phyloP scores from a whole-genome alignment of 2,329 filamentous ascomycete genomes.

The Aspergillus fumigatus region DNA sequence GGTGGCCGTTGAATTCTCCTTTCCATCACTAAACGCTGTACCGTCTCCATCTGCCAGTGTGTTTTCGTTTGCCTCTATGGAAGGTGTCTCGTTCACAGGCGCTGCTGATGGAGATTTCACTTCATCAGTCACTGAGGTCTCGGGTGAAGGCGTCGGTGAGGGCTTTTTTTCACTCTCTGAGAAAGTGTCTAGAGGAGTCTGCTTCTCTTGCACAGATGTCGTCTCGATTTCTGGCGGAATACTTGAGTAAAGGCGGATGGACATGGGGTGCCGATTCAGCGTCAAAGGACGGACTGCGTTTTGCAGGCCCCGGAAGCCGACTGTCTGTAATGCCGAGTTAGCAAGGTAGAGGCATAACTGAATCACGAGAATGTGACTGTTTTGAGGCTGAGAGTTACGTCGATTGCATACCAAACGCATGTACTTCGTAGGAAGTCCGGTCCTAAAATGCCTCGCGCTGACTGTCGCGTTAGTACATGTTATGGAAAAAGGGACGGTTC shows the following conservation, averaged over 20 bases:
- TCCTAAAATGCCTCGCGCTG: slow-evolving; percentile 5
- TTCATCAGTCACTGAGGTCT: neutral
- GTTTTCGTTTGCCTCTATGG: neutral
- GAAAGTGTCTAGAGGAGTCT: neutral
- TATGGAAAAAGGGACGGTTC: neutral
- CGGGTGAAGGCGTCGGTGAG: neutral
- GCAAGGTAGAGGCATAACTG: neutral
- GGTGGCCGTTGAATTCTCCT: neutral
- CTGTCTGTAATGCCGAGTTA: slow-evolving; percentile 1
- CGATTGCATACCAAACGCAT: slow-evolving; percentile 7
- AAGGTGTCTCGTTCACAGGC: neutral
- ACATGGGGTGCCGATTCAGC: neutral
- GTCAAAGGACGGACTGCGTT: neutral
- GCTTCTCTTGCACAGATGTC: neutral
- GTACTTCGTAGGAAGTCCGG: slow-evolving; percentile 4
- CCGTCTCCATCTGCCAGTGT: neutral
- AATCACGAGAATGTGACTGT: neutral
- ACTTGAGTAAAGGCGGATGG: neutral
- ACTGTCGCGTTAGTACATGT: slow-evolving; percentile 2
- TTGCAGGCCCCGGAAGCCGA: slow-evolving; percentile 1
- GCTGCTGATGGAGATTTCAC: neutral
- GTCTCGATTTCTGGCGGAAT: neutral
- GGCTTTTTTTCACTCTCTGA: slow-evolving; percentile 1
- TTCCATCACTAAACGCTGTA: neutral
- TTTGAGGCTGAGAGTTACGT: neutral